Evolutionary conservation across 2,329 filamentous ascomycete genomes (phyloP), one percentile per base, ranked within the genome.

Genomic region (Aschersonia sp.): DNA sequence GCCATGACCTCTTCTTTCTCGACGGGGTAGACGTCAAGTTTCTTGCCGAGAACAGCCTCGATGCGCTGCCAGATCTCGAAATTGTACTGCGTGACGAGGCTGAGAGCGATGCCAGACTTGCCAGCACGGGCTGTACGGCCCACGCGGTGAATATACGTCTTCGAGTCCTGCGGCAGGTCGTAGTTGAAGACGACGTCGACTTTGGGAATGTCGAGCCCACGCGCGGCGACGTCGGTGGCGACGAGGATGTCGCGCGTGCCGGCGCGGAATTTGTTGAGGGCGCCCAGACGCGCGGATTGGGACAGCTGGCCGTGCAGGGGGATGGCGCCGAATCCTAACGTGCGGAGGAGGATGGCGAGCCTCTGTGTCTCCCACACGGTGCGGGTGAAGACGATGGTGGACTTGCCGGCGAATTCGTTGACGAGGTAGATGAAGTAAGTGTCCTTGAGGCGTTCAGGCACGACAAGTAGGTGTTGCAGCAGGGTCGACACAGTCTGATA

Each of bases 401-500:
- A 84, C 60, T 94, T 80, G n/a, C 91, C 92, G 10, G 80, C 78
- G 57, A 87, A 85, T 56, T 95, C 88, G 62, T 92, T 92, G 53
- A 92, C 70, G 1, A 97, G 73, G 61, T 87, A 85, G 51, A 96
- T 80, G 10, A 97, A 77, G 60, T 94, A 94, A 7, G 86, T 78
- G 58, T 98, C 92, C 65, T 98, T 97, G 66, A 85, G 78, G 53
- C 82, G 82, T 61, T 87, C 82, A 1, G 89, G 89, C 49, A 94
- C 79, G 65, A 97, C 89, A 52, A 94, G 62, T 65, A 89, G 94
- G 57, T 81, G 82, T 62, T 96, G 89, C 20, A 92, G 74, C 4
- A 98, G 74, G 1, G 87, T 94, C 1, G 86, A 82, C 32, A 96
- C 92, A 2, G 89, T 95, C 65, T 94, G 88, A 65, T 95, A 92